These are phyloP conservation scores for Kodamaea fukazawae DNA, from an alignment of 805 yeast species.

Conservation along the genomic window DNA sequence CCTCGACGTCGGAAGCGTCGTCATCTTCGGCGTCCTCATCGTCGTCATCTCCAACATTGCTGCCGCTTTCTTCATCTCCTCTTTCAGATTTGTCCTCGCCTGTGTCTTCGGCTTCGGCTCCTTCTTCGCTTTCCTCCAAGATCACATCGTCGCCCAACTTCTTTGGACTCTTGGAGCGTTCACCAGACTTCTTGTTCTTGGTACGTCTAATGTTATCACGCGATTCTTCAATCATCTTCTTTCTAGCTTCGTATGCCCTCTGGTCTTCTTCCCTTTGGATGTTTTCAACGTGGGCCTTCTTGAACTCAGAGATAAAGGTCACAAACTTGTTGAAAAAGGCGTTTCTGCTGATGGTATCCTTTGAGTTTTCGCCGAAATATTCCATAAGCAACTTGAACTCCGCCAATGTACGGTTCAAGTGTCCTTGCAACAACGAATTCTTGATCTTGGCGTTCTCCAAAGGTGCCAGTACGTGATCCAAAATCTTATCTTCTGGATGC, in stretches of 20 bases:
- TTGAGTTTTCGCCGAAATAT: constrained; percentile 86
- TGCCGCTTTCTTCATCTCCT: constrained; percentile 10
- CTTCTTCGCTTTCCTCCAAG: constrained; percentile 15
- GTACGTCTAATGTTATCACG: constrained; percentile 10
- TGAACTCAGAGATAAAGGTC: constrained; percentile 75
- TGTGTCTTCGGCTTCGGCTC: constrained; percentile 9
- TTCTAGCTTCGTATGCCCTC: constrained; percentile 38
- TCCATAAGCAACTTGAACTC: constrained; percentile 73
- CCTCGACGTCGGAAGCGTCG: constrained; percentile 11
- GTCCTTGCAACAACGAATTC: constrained; percentile 61
- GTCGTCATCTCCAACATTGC: constrained; percentile 17
- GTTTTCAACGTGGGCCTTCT: constrained; percentile 78
- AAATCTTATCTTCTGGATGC: constrained; percentile 80
- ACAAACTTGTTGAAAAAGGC: constrained; percentile 76
- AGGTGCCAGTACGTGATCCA: constrained; percentile 58
- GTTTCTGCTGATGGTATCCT: constrained; percentile 62
- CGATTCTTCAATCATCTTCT: constrained; percentile 31
- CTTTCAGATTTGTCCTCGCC: constrained; percentile 10
- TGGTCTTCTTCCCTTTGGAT: constrained; percentile 78
- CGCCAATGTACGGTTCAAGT: constrained; percentile 56
- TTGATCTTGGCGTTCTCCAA: constrained; percentile 75
- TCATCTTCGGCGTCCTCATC: constrained; percentile 14
- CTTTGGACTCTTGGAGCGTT: constrained; percentile 4
- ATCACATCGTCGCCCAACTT: constrained; percentile 4
- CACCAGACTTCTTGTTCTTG: constrained; percentile 10